Evolutionary conservation across 129 eudicot species (phyloP).

Genomic region (Chrysanthemum lavandulifolium): DNA sequence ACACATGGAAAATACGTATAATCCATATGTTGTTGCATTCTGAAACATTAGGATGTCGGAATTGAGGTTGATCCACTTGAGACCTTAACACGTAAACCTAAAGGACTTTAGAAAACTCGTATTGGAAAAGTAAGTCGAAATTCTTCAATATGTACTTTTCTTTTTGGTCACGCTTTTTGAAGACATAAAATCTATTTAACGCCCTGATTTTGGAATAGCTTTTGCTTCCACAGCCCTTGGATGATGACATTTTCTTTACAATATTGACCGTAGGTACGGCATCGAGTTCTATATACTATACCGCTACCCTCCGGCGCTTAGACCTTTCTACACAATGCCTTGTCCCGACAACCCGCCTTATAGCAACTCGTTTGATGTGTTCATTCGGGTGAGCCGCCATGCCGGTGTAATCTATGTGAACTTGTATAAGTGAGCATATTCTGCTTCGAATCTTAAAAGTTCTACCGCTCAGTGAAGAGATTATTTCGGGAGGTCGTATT

Average conservation of each 20-base stretch:
- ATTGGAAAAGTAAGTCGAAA: constrained; percentile 51
- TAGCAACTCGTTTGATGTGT: constrained; percentile 93
- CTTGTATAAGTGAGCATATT: background rate
- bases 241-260: background rate
- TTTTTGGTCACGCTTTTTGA: too few relatives aligned
- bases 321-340: constrained; percentile 96
- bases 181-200: too few relatives aligned
- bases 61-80: constrained; percentile 78
- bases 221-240: background rate
- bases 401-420: background rate
- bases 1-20: background rate
- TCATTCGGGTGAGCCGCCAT: constrained; percentile 52
- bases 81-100: constrained; percentile 91
- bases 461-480: constrained; percentile 64
- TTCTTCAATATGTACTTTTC: too few relatives aligned
- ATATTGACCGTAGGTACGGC: constrained; percentile 46
- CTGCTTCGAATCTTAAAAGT: background rate
- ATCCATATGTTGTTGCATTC: background rate
- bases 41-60: constrained; percentile 74
- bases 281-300: constrained; percentile 92
- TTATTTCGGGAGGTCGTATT: constrained; percentile 85
- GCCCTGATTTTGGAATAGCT: too few relatives aligned
- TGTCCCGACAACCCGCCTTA: constrained; percentile 52
- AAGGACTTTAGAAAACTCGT: constrained; percentile 75
- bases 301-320: constrained; percentile 76